phyloP scores from a whole-genome alignment of 2,329 filamentous ascomycete species.

The Fusarium ambrosium region DNA sequence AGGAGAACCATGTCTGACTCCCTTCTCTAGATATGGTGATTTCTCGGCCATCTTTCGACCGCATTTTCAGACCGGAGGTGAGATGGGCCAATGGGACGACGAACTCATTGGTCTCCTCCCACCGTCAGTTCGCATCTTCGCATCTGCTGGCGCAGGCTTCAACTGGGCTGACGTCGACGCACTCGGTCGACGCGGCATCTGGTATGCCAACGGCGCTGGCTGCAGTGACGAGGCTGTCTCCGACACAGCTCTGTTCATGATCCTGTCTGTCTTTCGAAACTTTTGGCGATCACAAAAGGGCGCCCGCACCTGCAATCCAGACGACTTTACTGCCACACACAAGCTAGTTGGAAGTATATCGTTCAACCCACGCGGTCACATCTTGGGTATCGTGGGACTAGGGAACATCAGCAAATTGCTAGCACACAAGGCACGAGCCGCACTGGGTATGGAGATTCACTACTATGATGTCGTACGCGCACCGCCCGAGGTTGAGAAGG shows the following conservation, averaged over 20 bases:
- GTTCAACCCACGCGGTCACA: conserved; percentile 61
- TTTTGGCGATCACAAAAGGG: conserved; percentile 58
- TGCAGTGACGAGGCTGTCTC: conserved; percentile 60
- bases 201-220: conserved; percentile 59
- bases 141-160: conserved; percentile 72
- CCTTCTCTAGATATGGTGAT: conserved; percentile 37
- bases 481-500: conserved; percentile 46
- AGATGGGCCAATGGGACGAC: conserved; percentile 72
- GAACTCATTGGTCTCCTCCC: conserved; percentile 69
- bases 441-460: conserved; percentile 67
- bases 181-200: conserved; percentile 55
- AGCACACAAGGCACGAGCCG: conserved; percentile 59
- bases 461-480: conserved; percentile 62
- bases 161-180: conserved; percentile 72
- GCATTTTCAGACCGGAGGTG: conserved; percentile 72
- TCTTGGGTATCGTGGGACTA: conserved; percentile 66
- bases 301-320: conserved; percentile 35
- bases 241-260: conserved; percentile 58
- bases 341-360: conserved; percentile 53
- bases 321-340: conserved; percentile 32
- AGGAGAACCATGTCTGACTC: neutral
- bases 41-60: conserved; percentile 65
- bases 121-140: conserved; percentile 67
- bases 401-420: conserved; percentile 61
- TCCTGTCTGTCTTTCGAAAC: conserved; percentile 63